Percentiles rank a stretch among this genome's conserved stretches.
These are phyloP conservation scores for Teunomyces pallodes DNA, from an alignment of 805 yeast genomes.

Conservation along the genomic window DNA sequence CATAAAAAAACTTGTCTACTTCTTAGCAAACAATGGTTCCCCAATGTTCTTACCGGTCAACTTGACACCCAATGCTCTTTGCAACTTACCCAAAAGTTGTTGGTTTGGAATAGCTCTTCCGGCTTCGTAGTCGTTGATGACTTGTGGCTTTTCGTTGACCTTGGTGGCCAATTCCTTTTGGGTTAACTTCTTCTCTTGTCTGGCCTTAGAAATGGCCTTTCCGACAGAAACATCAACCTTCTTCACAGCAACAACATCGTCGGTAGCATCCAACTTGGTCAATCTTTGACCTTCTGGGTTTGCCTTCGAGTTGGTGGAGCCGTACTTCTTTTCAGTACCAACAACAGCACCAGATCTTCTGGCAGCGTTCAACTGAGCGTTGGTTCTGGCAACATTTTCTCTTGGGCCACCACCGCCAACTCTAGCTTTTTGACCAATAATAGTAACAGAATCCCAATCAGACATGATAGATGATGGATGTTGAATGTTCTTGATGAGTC, in stretches of 20 bases:
- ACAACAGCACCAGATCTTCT: constrained; percentile 88
- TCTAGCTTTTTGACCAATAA: constrained; percentile 87
- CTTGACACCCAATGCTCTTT: constrained; percentile 90
- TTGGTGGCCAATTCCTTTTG: constrained; percentile 97
- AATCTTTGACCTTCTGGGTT: constrained; percentile 93
- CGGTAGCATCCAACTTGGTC: constrained; percentile 89
- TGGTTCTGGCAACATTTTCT: constrained; percentile 75
- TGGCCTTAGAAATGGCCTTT: constrained; percentile 76
- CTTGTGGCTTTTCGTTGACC: constrained; percentile 92
- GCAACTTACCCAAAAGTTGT: constrained; percentile 87
- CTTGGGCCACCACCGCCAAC: constrained; percentile 88
- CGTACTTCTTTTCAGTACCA: constrained; percentile 91
- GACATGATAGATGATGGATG: constrained; percentile 28
- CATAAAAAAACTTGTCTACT: constrained; percentile 29
- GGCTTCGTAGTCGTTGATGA: constrained; percentile 94
- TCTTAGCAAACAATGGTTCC: constrained; percentile 69
- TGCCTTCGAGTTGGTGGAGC: constrained; percentile 52
- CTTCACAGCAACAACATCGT: constrained; percentile 90
- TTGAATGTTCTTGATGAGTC: neutral
- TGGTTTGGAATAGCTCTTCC: constrained; percentile 97
- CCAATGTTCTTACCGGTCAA: constrained; percentile 96
- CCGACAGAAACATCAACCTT: constrained; percentile 85
- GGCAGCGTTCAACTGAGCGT: constrained; percentile 84
- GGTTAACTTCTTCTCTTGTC: constrained; percentile 83
- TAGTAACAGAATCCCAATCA: constrained; percentile 92